Conservation (phyloP, 495 filamentous ascomycete species). For the Aspergillus avenaceus region DNA sequence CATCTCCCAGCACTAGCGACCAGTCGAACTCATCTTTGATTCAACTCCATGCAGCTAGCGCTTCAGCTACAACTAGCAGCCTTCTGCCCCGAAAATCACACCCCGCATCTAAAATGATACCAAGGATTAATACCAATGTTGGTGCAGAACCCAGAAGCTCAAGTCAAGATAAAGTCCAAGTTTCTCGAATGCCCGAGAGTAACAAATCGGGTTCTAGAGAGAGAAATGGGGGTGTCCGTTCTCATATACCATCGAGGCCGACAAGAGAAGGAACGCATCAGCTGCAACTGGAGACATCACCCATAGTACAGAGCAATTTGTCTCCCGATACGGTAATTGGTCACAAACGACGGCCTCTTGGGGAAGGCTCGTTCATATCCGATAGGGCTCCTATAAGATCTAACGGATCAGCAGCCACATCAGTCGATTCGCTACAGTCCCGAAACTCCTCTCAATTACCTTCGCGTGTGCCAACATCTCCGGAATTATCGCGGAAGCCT, state of each 20-base stretch:
- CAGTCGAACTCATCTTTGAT: constrained; percentile 7
- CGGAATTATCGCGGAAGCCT: constrained; percentile 27
- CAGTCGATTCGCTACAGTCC: constrained; percentile 37
- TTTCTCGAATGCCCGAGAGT: background rate
- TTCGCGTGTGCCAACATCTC: constrained; percentile 37
- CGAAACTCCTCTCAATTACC: constrained; percentile 31
- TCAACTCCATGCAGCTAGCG: constrained; percentile 8
- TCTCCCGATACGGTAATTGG: constrained; percentile 36
- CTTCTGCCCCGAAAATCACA: constrained; percentile 63
- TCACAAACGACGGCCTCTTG: constrained; percentile 41
- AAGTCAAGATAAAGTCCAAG: background rate
- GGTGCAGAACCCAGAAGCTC: background rate
- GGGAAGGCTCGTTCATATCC: constrained; percentile 22
- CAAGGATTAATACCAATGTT: constrained; percentile 11
- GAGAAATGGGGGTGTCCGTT: background rate
- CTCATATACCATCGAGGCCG: constrained; percentile 54
- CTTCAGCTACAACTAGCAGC: constrained; percentile 49
- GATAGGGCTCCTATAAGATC: constrained; percentile 10
- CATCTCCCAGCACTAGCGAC: constrained; percentile 7
- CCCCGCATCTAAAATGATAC: constrained; percentile 41
- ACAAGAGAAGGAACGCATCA: constrained; percentile 78
- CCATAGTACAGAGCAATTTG: constrained; percentile 77
- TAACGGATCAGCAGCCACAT: constrained; percentile 27
- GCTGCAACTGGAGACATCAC: constrained; percentile 57
- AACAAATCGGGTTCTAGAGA: background rate